Conservation (phyloP, 805 yeast genomes). For the Ogataea philodendri region DNA sequence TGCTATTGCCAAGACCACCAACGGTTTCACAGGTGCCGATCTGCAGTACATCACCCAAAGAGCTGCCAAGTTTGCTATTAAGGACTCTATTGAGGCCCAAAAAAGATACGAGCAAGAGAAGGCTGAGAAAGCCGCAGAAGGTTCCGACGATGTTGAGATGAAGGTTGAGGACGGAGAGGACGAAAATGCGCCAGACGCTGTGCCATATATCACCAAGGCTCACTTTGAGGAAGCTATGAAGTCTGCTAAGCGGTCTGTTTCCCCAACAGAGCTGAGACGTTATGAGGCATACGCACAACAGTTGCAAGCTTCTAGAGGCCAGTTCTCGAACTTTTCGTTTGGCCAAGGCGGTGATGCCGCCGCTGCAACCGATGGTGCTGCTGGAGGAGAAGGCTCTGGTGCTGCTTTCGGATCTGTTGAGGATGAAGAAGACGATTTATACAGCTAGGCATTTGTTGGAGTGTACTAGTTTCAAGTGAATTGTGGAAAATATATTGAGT, state of each 20-base stretch:
- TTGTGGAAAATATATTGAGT: conserved; percentile 12
- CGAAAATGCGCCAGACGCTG: conserved; percentile 85
- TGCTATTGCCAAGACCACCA: conserved; percentile 90
- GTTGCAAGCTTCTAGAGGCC: conserved; percentile 94
- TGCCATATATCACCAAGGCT: conserved; percentile 88
- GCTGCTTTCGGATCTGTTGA: conserved; percentile 53
- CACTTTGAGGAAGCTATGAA: conserved; percentile 99
- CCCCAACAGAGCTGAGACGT: conserved; percentile 96
- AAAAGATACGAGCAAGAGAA: conserved; percentile 48
- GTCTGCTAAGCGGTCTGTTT: conserved; percentile 96
- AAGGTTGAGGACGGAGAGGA: conserved; percentile 38
- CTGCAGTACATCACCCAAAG: conserved; percentile 96
- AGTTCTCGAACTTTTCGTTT: conserved; percentile 85
- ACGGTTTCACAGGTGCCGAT: conserved; percentile 99
- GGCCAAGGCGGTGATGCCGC: conserved; percentile 44
- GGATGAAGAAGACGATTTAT: conserved; percentile 46
- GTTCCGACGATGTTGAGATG: conserved; percentile 41
- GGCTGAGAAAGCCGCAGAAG: conserved; percentile 44
- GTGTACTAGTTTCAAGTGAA: conserved; percentile 8
- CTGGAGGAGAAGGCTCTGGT: conserved; percentile 30
- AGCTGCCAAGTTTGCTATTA: conserved; percentile 97
- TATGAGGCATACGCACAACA: conserved; percentile 98
- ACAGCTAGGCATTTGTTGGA: conserved; percentile 30
- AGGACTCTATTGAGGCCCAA: conserved; percentile 92
- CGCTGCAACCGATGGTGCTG: conserved; percentile 33